phyloP scores from a whole-genome alignment of 1,284 basidiomycete genomes.

The Leccinum pachyderme region DNA sequence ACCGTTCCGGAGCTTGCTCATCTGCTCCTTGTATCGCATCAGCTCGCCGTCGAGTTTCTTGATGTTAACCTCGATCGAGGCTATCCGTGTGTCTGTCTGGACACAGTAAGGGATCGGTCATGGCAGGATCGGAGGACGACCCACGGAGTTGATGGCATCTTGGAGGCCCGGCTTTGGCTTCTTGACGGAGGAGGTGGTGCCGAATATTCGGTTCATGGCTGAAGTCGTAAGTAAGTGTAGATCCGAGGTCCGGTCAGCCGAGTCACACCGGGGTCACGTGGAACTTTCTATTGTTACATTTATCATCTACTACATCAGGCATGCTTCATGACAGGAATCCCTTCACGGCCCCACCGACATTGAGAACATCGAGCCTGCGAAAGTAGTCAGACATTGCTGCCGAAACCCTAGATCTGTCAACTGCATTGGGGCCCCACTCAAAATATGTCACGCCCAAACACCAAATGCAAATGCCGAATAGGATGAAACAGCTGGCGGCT shows the following conservation, averaged over 20 bases:
- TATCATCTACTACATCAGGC: background rate
- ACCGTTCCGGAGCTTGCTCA: constrained; percentile 90
- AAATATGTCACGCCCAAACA: background rate
- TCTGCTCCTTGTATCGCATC: constrained; percentile 91
- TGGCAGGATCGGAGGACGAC: constrained; percentile 28
- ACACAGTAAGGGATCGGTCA: constrained; percentile 12
- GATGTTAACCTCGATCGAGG: constrained; percentile 94
- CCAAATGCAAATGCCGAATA: background rate
- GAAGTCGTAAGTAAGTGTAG: background rate
- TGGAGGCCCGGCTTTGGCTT: constrained; percentile 88
- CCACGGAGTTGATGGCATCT: constrained; percentile 88
- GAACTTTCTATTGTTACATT: background rate
- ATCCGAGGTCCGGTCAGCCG: background rate
- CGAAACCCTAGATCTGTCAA: background rate
- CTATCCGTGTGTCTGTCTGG: constrained; percentile 87
- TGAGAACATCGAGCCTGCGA: constrained; percentile 65
- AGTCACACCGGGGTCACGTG: background rate
- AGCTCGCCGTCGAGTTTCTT: constrained; percentile 96
- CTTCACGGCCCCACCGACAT: constrained; percentile 76
- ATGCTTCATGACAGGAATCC: constrained; percentile 57
- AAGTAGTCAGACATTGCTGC: constrained; percentile 3
- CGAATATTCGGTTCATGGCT: constrained; percentile 82
- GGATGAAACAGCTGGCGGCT: constrained; percentile 10
- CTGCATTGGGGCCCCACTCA: background rate
- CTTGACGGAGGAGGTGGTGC: constrained; percentile 63